A percentile compares a stretch with the other conserved stretches of the same genome.
Evolutionary conservation across 1,284 basidiomycete genomes (phyloP).

Genomic region (Ustilago xerochloae): DNA sequence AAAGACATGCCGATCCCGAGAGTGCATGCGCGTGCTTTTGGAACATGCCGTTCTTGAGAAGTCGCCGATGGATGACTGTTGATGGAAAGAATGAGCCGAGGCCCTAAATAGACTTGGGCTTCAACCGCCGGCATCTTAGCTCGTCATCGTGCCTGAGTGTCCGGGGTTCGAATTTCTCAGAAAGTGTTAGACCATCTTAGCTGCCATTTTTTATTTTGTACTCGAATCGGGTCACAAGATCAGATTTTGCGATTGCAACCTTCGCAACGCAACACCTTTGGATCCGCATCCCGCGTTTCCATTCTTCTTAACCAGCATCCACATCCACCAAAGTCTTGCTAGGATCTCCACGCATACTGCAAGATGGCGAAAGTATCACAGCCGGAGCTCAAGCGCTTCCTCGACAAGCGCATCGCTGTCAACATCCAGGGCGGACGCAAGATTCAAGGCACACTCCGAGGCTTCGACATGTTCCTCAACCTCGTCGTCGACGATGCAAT

Average conservation of each 20-base stretch:
- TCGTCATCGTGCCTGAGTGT: no score
- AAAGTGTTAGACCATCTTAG: not conserved
- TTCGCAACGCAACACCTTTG: not conserved
- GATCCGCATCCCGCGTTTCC: not conserved
- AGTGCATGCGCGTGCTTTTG: no score
- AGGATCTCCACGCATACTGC: not conserved
- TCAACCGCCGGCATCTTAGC: not conserved
- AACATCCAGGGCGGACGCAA: slow-evolving; percentile 95
- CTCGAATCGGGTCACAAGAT: not conserved
- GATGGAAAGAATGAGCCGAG: not conserved
- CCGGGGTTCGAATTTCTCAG: not conserved
- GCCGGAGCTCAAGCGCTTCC: slow-evolving; percentile 75
- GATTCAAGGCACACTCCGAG: slow-evolving; percentile 93
- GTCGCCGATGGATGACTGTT: no score
- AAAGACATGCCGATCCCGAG: no score
- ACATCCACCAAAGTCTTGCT: not conserved
- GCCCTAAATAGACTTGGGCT: not conserved
- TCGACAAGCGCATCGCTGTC: slow-evolving; percentile 97
- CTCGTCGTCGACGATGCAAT: slow-evolving; percentile 94
- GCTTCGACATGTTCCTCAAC: slow-evolving; percentile 99
- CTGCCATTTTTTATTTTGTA: not conserved
- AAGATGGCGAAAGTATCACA: slow-evolving; percentile 65
- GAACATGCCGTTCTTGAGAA: no score
- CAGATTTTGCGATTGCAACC: not conserved
- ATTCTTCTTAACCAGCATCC: not conserved